A percentile compares a stretch with the other conserved stretches of the same genome.
These are phyloP conservation scores for Ascochyta lentis DNA, from an alignment of 2,329 filamentous ascomycete species.

Conservation along the genomic window DNA sequence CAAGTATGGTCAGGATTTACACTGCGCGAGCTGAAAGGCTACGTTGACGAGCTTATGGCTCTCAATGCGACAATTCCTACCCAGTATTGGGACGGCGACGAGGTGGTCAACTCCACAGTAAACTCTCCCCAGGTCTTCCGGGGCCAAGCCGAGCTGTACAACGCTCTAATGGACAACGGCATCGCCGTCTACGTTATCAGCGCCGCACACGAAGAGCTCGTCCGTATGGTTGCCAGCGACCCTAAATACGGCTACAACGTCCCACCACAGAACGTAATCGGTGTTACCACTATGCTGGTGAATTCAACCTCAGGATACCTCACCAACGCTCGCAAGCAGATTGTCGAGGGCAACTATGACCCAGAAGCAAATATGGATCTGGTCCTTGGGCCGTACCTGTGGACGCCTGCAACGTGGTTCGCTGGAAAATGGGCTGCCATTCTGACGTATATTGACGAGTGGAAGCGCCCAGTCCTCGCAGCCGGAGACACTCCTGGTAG, in stretches of 20 bases:
- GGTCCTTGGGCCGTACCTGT: conserved; percentile 36
- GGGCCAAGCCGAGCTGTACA: conserved; percentile 39
- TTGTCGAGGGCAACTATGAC: conserved; percentile 34
- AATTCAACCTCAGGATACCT: conserved; percentile 35
- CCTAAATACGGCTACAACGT: conserved; percentile 44
- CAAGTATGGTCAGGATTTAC: conserved; percentile 40
- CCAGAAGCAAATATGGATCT: conserved; percentile 35
- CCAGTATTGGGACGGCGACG: conserved; percentile 37
- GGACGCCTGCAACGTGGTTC: conserved; percentile 42
- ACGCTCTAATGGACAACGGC: conserved; percentile 38
- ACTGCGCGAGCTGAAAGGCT: conserved; percentile 33
- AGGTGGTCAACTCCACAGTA: conserved; percentile 26
- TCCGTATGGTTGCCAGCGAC: conserved; percentile 41
- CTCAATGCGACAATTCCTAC: conserved; percentile 33
- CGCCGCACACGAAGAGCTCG: conserved; percentile 41
- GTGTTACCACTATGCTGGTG: conserved; percentile 39
- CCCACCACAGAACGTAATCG: conserved; percentile 39
- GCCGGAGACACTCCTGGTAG: conserved; percentile 41
- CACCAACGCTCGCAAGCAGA: conserved; percentile 38
- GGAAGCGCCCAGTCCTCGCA: conserved; percentile 39
- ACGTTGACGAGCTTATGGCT: conserved; percentile 41
- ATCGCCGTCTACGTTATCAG: conserved; percentile 41
- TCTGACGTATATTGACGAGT: conserved; percentile 39
- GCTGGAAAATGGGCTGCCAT: conserved; percentile 42
- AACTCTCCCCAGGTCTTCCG: conserved; percentile 34